Conservation (phyloP, 768 basidiomycete species). For the Ramaria sp. region DNA sequence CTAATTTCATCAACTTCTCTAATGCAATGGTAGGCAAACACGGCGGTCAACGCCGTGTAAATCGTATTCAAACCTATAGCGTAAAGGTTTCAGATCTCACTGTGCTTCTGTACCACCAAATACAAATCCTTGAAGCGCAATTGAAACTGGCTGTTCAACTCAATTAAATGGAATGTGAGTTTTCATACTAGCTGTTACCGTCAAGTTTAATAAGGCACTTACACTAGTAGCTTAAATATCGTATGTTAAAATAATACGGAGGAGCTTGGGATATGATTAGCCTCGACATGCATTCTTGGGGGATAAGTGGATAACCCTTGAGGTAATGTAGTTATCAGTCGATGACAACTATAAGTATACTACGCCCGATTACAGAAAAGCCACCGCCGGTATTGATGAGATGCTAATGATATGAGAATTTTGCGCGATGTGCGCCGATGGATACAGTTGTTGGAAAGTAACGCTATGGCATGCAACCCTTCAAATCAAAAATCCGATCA, state of each 20-base stretch:
- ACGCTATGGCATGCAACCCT: too few species aligned
- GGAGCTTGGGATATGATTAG: conserved; percentile 55
- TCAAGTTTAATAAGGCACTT: conserved; percentile 59
- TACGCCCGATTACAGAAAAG: conserved; percentile 35
- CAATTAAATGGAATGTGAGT: conserved; percentile 65
- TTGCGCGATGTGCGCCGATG: too few species aligned
- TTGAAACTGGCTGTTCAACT: conserved; percentile 73
- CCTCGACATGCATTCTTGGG: conserved; percentile 86
- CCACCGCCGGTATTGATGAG: too few species aligned
- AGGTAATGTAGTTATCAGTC: conserved; percentile 34
- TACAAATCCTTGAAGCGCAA: conserved; percentile 72
- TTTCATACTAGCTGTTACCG: conserved; percentile 88
- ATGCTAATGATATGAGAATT: too few species aligned
- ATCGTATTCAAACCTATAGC: conserved; percentile 33
- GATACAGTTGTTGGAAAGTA: too few species aligned
- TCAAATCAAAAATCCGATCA: too few species aligned
- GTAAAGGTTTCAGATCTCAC: conserved; percentile 65
- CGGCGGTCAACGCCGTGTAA: too few species aligned
- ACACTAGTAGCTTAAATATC: conserved; percentile 50
- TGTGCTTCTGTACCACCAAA: conserved; percentile 72
- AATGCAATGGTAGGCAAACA: conserved; percentile 79
- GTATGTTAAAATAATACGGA: conserved; percentile 48
- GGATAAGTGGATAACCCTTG: conserved; percentile 65
- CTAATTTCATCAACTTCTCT: conserved; percentile 48
- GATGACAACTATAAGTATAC: not conserved